Evolutionary conservation across 1,284 basidiomycete species (phyloP).

Genomic region (Heliocybe sulcata): DNA sequence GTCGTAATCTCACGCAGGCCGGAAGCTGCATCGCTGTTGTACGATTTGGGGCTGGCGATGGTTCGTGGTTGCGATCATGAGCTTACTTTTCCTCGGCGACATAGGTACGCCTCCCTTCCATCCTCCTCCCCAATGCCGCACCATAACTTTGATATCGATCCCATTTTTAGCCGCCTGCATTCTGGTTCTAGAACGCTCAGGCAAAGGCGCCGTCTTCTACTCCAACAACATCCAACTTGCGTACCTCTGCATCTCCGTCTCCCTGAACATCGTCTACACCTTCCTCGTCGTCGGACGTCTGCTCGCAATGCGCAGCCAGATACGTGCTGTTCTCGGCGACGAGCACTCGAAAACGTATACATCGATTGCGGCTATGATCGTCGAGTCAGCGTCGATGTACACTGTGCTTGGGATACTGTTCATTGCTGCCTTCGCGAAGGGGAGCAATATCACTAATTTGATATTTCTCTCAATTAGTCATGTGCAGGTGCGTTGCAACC

Average conservation of each 20-base stretch:
- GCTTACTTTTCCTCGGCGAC: constrained; percentile 14
- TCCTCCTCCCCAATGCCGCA: neutral
- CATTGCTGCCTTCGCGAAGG: constrained; percentile 14
- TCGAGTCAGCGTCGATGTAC: constrained; percentile 21
- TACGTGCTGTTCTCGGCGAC: constrained; percentile 11
- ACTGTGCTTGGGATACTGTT: constrained; percentile 18
- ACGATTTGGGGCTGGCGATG: constrained; percentile 17
- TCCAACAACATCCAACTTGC: constrained; percentile 17
- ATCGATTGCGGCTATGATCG: constrained; percentile 17
- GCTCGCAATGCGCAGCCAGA: constrained; percentile 11
- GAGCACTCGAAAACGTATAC: constrained; percentile 18
- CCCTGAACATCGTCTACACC: constrained; percentile 21
- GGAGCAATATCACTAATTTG: neutral
- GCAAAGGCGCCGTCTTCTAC: constrained; percentile 15
- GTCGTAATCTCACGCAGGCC: neutral
- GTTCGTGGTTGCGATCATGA: constrained; percentile 16
- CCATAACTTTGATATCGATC: neutral
- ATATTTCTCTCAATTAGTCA: constrained; percentile 8
- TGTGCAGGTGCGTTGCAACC: constrained; percentile 12
- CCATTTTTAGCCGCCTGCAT: constrained; percentile 15
- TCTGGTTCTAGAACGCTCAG: constrained; percentile 15
- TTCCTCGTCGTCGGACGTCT: constrained; percentile 20
- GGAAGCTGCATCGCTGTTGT: constrained; percentile 23
- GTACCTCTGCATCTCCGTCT: constrained; percentile 20
- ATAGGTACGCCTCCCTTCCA: constrained; percentile 13